Evolutionary conservation across 2,329 filamentous ascomycete genomes (phyloP).

Genomic region (Dothidotthia symphoricarpi): DNA sequence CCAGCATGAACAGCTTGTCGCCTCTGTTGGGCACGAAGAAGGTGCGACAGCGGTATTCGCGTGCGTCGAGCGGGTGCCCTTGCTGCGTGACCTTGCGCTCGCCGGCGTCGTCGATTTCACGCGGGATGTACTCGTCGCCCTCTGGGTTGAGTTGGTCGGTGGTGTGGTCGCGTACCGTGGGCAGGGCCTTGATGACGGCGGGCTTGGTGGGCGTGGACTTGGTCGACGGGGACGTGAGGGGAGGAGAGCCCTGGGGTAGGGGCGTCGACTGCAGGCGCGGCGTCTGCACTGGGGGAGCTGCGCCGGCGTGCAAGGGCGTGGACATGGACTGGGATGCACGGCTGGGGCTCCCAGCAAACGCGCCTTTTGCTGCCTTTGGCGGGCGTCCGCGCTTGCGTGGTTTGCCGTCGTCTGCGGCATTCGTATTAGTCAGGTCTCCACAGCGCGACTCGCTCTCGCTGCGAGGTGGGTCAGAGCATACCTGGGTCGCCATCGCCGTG

Average conservation of each 20-base stretch:
- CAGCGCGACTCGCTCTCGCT: constrained; percentile 6
- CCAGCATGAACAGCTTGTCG: constrained; percentile 96
- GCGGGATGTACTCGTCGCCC: constrained; percentile 90
- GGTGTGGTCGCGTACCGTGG: constrained; percentile 94
- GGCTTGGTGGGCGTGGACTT: constrained; percentile 79
- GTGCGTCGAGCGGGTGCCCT: constrained; percentile 75
- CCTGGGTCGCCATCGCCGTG: constrained; percentile 34
- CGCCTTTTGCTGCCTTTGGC: constrained; percentile 58
- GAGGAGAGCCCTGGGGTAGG: constrained; percentile 53
- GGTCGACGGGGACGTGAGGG: constrained; percentile 61
- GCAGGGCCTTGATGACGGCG: constrained; percentile 82
- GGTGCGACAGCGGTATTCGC: constrained; percentile 89
- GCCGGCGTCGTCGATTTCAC: constrained; percentile 87
- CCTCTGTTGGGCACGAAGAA: constrained; percentile 89
- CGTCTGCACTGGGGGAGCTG: constrained; percentile 51
- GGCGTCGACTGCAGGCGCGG: constrained; percentile 55
- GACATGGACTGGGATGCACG: constrained; percentile 52
- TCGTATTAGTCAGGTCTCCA: too few relatives aligned
- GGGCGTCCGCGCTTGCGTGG: constrained; percentile 53
- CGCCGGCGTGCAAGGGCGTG: constrained; percentile 52
- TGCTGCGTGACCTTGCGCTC: constrained; percentile 89
- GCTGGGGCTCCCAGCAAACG: constrained; percentile 53
- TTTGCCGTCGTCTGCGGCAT: constrained; percentile 30
- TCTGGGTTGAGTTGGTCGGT: constrained; percentile 89
- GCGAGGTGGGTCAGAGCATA: constrained; percentile 14